Base-by-base conservation (phyloP, 208 protist genomes). In the Wallacemonas rigidus region DNA sequence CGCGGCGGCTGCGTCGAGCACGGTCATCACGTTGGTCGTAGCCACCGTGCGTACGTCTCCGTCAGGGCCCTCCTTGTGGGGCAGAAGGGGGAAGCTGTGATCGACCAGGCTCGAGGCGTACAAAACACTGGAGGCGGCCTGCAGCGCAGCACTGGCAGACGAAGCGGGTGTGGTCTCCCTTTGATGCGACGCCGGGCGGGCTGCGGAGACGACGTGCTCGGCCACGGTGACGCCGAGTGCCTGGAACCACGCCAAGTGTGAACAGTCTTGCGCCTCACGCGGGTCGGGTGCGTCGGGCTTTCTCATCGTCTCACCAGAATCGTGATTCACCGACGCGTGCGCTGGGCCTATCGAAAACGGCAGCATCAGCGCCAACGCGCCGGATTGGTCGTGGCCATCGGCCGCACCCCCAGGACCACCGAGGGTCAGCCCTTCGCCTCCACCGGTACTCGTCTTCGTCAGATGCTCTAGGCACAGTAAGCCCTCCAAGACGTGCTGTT, bases 391-490 rank as follows among this genome's bases (percentile, higher is more conserved):
- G 26, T 26, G 26, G 26, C 26, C 26, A 26, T 26, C 26, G 26
- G 26, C 26, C 26, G 26, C 26, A 26, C 26, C 26, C 26, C 26
- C 26, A 26, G 26, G 26, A 26, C 26, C 26, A 26, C 26, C 26
- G 26, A 26, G 26, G 26, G 26, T 26, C 26, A 26, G 26, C 26
- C 26, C 26, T 26, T 26, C 26, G 26, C 26, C 26, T 26, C 26
- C 26, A 14, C 43, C 60, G 4, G 39, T 8, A 41, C 26, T 45
- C 5, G 5, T 14, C 40, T 50, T 38, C 4, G 44, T 69, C 17
- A 61, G 69, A 51, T 74, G 57, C 48, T 79, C 82, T 4, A 87
- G 70, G 41, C 73, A 71, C 8, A 80, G 51, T 40, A 88, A 39
- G 12, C 74, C 82, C 2, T 82, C 82, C n/a, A 82, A 61, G 48